These are phyloP conservation scores for Coemansia sp. DNA, from an alignment of 192 early-diverging fungal species.

Conservation along the genomic window DNA sequence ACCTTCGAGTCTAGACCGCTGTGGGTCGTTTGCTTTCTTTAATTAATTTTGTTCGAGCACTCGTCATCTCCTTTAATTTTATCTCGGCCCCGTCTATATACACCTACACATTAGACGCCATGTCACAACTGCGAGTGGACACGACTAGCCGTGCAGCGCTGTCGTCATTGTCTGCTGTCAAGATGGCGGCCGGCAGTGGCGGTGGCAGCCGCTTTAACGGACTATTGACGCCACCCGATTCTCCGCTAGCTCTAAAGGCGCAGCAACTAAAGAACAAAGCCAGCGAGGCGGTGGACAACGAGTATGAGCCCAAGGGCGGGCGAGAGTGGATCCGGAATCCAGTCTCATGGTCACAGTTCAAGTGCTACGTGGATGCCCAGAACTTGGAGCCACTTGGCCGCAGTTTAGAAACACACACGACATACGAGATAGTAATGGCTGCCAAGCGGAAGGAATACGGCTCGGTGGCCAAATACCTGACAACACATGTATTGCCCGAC, in stretches of 20 bases:
- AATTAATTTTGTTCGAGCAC: not conserved
- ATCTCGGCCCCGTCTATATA: not conserved
- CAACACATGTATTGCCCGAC: conserved; percentile 23
- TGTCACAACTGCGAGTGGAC: conserved; percentile 4
- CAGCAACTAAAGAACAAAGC: not conserved
- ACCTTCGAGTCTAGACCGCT: conserved; percentile 8
- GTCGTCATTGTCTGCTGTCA: conserved; percentile 6
- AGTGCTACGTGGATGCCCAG: conserved; percentile 26
- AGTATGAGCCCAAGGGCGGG: conserved; percentile 8
- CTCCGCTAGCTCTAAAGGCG: conserved; percentile 22
- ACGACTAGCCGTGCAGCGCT: conserved; percentile 2
- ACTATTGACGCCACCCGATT: conserved; percentile 45
- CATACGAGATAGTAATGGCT: conserved; percentile 25
- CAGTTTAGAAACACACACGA: conserved; percentile 31
- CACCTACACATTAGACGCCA: not conserved
- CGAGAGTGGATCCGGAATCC: conserved; percentile 21
- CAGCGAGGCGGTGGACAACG: not conserved
- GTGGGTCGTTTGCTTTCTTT: not conserved
- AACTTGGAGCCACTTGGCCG: conserved; percentile 45
- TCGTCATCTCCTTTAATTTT: not conserved
- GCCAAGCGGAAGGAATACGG: conserved; percentile 19
- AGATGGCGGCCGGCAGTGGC: not conserved
- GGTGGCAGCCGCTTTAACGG: conserved; percentile 1
- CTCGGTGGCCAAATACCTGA: conserved; percentile 40
- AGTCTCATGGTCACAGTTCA: conserved; percentile 32